These are phyloP conservation scores for Cardamine occulta DNA, from an alignment of 345 rosid species.

Conservation along the genomic window DNA sequence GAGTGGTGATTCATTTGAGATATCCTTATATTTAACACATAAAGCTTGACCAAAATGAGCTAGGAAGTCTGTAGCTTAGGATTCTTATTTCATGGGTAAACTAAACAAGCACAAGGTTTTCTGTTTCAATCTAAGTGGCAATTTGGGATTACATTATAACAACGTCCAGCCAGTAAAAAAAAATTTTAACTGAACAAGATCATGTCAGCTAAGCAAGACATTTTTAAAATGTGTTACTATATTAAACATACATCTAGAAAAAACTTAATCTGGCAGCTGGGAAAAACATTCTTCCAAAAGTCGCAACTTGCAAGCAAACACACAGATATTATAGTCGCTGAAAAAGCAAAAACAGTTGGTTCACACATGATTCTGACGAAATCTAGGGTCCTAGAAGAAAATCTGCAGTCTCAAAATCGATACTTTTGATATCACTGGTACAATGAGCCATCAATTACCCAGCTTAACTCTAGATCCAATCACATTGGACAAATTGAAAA, in stretches of 20 bases:
- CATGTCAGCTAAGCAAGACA: conserved; percentile 14
- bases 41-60: conserved; percentile 16
- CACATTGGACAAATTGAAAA: conserved; percentile 17
- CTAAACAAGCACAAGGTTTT: not conserved
- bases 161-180: conserved; percentile 2
- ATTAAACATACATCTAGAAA: conserved; percentile 4
- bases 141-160: not conserved
- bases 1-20: not conserved
- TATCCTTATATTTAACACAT: not conserved
- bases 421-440: not conserved
- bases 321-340: not conserved
- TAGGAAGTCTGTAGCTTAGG: not conserved
- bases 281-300: not conserved
- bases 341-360: not conserved
- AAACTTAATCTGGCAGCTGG: not conserved
- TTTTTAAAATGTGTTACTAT: not conserved
- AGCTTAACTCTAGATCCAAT: conserved; percentile 13
- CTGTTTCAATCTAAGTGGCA: not conserved
- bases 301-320: conserved; percentile 1
- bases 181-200: not conserved
- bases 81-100: not conserved
- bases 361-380: not conserved
- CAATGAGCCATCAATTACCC: conserved; percentile 16
- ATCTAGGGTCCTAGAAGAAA: conserved; percentile 6
- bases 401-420: not conserved